Evolutionary conservation across 345 rosid species (phyloP).

Genomic region (Excoecaria agallocha): DNA sequence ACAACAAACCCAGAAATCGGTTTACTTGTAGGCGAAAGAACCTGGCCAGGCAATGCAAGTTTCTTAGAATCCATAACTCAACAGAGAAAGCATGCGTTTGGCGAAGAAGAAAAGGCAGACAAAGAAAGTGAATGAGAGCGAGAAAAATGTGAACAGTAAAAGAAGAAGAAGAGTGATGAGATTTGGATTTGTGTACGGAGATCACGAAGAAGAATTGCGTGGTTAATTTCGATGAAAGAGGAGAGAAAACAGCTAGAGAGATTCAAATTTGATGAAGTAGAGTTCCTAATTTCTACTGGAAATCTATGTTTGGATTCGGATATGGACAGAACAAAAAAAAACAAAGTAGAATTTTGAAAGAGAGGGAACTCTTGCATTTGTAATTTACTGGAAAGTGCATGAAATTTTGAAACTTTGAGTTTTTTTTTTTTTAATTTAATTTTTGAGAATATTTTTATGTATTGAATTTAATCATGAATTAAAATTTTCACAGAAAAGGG

Average conservation of each 20-base stretch:
- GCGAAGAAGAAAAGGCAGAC: not conserved
- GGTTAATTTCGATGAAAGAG: not conserved
- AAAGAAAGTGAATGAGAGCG: not conserved
- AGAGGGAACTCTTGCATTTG: not conserved
- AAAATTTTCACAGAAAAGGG: no score
- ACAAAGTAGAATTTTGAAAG: not conserved
- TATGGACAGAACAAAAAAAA: not conserved
- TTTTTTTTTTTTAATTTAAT: not conserved
- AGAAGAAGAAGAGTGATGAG: not conserved
- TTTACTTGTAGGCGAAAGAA: conserved; percentile 39
- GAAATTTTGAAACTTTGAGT: not conserved
- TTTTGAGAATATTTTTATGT: not conserved
- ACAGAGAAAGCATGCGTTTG: not conserved
- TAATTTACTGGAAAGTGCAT: not conserved
- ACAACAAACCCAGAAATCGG: conserved; percentile 47
- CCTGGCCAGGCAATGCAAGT: conserved; percentile 40
- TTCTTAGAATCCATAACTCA: conserved; percentile 47
- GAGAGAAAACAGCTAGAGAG: not conserved
- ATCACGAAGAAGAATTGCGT: not conserved
- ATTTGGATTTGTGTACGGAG: not conserved
- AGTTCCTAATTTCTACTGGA: not conserved
- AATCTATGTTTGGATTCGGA: not conserved
- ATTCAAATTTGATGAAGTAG: not conserved
- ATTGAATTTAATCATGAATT: no score
- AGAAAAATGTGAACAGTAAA: not conserved